Evolutionary conservation across 2,329 filamentous ascomycete genomes (phyloP).

Genomic region (Ascocoryne sarcoides): DNA sequence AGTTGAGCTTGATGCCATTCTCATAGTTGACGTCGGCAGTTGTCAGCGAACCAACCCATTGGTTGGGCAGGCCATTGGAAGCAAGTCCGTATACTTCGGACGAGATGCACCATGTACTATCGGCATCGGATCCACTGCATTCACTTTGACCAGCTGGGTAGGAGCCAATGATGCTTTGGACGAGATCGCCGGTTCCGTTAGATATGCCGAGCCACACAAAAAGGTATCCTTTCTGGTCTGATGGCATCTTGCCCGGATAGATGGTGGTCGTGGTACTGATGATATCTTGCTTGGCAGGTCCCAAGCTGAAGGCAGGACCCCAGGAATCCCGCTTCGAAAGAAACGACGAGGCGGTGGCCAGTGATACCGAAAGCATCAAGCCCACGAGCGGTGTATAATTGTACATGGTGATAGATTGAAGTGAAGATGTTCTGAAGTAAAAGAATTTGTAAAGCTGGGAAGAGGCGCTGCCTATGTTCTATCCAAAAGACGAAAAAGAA

Average conservation of each 20-base stretch:
- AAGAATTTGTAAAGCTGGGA: too few species aligned
- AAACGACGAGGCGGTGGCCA: background rate
- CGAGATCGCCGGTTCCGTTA: slow-evolving; percentile 22
- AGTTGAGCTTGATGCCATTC: slow-evolving; percentile 22
- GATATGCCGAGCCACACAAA: slow-evolving; percentile 24
- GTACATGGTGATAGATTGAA: slow-evolving; percentile 1
- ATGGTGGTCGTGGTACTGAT: slow-evolving; percentile 21
- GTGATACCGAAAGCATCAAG: background rate
- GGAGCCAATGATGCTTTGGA: slow-evolving; percentile 15
- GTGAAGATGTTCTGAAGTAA: too few species aligned
- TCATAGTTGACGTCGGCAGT: slow-evolving; percentile 17
- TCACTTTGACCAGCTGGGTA: slow-evolving; percentile 16
- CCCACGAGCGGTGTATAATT: background rate
- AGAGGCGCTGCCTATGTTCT: too few species aligned
- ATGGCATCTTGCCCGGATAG: slow-evolving; percentile 22
- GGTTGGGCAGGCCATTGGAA: slow-evolving; percentile 8
- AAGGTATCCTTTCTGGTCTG: slow-evolving; percentile 19
- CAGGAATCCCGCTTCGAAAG: slow-evolving; percentile 15
- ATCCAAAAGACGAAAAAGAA: too few species aligned
- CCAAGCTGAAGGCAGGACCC: slow-evolving; percentile 20
- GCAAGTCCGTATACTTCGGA: slow-evolving; percentile 23
- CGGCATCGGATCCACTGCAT: slow-evolving; percentile 17
- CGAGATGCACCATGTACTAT: slow-evolving; percentile 22
- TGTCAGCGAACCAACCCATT: slow-evolving; percentile 19
- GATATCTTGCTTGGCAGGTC: slow-evolving; percentile 17